Evolutionary conservation across 1,139 yeast genomes (phyloP).

Genomic region (Geotrichum reessii): DNA sequence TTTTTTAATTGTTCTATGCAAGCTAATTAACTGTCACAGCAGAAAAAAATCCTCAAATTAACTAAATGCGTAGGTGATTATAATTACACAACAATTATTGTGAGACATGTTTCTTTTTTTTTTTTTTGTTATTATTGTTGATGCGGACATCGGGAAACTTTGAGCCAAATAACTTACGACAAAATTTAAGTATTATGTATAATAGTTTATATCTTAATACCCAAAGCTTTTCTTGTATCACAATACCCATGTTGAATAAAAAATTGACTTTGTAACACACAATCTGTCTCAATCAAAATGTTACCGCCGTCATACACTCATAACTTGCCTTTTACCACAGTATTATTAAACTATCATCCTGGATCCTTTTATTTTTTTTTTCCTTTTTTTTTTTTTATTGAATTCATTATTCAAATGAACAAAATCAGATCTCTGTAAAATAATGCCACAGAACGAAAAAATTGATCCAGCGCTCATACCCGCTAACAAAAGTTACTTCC

Average conservation of each 20-base stretch:
- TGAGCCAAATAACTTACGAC: neutral
- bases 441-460: neutral
- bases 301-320: neutral
- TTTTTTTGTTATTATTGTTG: too few relatives aligned
- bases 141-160: neutral
- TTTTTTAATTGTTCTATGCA: too few relatives aligned
- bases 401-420: too few relatives aligned
- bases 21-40: too few relatives aligned
- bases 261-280: neutral
- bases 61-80: too few relatives aligned
- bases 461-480: neutral
- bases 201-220: neutral
- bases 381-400: neutral
- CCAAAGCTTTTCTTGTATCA: neutral
- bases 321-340: neutral
- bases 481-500: too few relatives aligned
- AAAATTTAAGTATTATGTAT: neutral
- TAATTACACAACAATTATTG: neutral
- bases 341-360: neutral
- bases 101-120: too few relatives aligned
- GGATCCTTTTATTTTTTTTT: neutral
- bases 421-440: neutral
- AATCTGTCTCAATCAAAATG: too few relatives aligned
- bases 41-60: too few relatives aligned
- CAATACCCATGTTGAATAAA: neutral